Conservation (phyloP, 169 alveolate species). For the Plasmodium yoelii region DNA sequence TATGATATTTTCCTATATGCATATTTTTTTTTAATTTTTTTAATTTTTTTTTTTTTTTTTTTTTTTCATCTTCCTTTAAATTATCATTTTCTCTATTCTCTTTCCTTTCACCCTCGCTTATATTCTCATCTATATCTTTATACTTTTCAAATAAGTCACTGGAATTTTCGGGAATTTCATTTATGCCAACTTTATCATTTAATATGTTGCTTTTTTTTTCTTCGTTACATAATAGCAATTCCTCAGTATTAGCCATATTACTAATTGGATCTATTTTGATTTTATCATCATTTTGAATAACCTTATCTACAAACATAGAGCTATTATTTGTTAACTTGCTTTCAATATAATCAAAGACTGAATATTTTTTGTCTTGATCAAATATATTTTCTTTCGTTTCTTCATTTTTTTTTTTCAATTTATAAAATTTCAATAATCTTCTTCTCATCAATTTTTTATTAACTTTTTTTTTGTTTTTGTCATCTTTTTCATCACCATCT, state of each 20-base stretch:
- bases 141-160: no score
- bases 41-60: conserved; percentile 42
- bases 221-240: neutral
- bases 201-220: neutral
- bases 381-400: conserved; percentile 64
- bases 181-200: neutral
- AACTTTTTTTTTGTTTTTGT: conserved; percentile 49
- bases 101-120: neutral
- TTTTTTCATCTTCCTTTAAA: neutral
- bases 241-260: neutral
- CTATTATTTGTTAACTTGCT: conserved; percentile 5
- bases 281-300: neutral
- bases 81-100: neutral
- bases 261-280: neutral
- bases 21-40: conserved; percentile 68
- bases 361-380: conserved; percentile 20
- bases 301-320: neutral
- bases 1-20: conserved; percentile 72
- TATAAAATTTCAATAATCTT: conserved; percentile 52
- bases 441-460: conserved; percentile 74
- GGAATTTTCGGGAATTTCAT: neutral
- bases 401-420: conserved; percentile 72
- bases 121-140: no score
- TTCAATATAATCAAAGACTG: conserved; percentile 71
- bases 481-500: conserved; percentile 7